phyloP scores from a whole-genome alignment of 345 rosid genomes.

The Garcia nutans region DNA sequence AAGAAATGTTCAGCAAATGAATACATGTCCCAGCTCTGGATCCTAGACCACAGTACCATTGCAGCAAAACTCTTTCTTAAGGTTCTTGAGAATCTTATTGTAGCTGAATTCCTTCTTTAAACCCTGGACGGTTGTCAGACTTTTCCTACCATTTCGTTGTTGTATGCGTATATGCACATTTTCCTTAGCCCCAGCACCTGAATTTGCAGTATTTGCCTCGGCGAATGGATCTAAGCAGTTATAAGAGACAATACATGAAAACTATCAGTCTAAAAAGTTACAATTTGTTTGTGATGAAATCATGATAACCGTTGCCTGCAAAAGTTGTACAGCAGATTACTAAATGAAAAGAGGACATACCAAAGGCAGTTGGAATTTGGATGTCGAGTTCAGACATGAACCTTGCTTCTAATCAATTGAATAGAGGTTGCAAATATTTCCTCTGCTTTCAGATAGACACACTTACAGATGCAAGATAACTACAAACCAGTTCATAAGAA shows the following conservation, averaged over 20 bases:
- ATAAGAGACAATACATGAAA: background rate
- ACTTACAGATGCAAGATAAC: background rate
- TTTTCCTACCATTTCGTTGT: slow-evolving; percentile 80
- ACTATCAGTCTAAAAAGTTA: no score
- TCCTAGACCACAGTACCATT: slow-evolving; percentile 84
- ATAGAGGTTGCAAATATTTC: background rate
- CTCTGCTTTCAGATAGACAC: background rate
- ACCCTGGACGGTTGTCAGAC: slow-evolving; percentile 83
- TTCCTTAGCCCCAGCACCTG: slow-evolving; percentile 69
- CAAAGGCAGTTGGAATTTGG: slow-evolving; percentile 43
- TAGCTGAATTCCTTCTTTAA: slow-evolving; percentile 75
- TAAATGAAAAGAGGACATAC: slow-evolving; percentile 18
- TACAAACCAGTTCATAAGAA: background rate
- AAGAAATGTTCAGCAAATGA: background rate
- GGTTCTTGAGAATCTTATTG: slow-evolving; percentile 75
- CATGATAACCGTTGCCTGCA: background rate
- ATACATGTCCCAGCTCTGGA: slow-evolving; percentile 72
- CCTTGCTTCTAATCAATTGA: slow-evolving; percentile 27
- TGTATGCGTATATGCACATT: slow-evolving; percentile 76
- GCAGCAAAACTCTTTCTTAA: slow-evolving; percentile 83
- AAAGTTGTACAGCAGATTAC: background rate
- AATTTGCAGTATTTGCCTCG: slow-evolving; percentile 65
- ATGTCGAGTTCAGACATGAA: slow-evolving; percentile 48
- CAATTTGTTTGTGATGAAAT: background rate
- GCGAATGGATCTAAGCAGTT: slow-evolving; percentile 37